These are phyloP conservation scores for Leccinum imitatum DNA, from an alignment of 768 basidiomycete genomes.

Conservation along the genomic window DNA sequence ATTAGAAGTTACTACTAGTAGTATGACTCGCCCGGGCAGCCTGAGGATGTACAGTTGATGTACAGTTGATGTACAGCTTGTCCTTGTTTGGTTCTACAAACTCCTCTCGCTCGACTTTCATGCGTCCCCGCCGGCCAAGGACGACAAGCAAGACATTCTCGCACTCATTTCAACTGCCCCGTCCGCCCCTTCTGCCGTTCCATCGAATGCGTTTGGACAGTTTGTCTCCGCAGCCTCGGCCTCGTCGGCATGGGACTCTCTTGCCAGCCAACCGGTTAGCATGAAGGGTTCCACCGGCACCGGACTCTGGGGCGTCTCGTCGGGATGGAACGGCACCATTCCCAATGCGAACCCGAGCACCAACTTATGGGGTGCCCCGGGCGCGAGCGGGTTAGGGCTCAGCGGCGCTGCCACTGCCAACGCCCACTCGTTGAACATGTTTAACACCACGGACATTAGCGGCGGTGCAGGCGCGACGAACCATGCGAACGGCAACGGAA, in stretches of 20 bases:
- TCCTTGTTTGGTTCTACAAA: no score
- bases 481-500: slow-evolving; percentile 34
- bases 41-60: no score
- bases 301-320: slow-evolving; percentile 65
- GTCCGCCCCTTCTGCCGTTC: slow-evolving; percentile 11
- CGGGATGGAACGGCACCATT: slow-evolving; percentile 49
- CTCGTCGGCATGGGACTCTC: slow-evolving; percentile 25
- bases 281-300: slow-evolving; percentile 46
- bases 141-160: slow-evolving; percentile 38
- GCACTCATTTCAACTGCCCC: slow-evolving; percentile 48
- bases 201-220: slow-evolving; percentile 31
- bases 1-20: no score
- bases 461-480: slow-evolving; percentile 34
- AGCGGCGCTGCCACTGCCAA: background rate
- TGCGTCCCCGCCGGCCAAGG: no score
- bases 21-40: no score
- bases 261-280: slow-evolving; percentile 36
- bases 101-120: no score
- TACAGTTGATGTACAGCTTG: no score
- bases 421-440: background rate
- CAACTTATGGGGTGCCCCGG: slow-evolving; percentile 36
- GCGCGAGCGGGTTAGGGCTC: background rate
- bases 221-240: background rate
- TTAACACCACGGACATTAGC: slow-evolving; percentile 60
- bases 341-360: slow-evolving; percentile 27